Base-by-base conservation (phyloP, 371 early-diverging fungal species). In the Actinomucor elegans region DNA sequence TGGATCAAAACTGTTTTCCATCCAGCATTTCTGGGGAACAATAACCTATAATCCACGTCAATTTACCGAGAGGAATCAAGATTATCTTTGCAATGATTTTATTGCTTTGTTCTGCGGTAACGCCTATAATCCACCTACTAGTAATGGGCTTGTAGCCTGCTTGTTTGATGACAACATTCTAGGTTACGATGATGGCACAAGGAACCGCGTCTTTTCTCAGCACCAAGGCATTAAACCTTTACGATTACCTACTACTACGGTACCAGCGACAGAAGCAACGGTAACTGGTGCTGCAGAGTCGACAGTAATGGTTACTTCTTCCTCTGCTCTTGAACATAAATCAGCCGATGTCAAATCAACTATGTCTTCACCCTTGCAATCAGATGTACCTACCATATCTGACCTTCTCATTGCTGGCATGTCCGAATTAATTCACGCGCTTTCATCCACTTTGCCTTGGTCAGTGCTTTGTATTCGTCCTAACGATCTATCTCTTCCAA, bases 381-480 rank as follows among this genome's bases (percentile, higher is more conserved):
- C 55, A 0, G 50, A 66, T 52, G 55, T 60, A 9, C 38, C 45
- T 1, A 72, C 69, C 2, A 55, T 71, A 2, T 57, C 85, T 12
- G 81, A 85, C 2, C 87, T 92, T 10, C 29, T 73, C n/a, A 41
- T 56, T 2, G 27, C 47, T 15, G 70, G 89, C 5, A 70, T 92
- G 8, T 67, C 79, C 18, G 89, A 91, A 52, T 65, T 95, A 12
- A 75, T 90, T 8, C 85, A 86, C 14, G 81, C 88, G 10, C 69
- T 95, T 14, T 80, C 79, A 20, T 26, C 28, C 7, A 53, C 53
- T 2, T 77, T 83, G 29, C 75, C 90, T 10, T 96, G 95, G 96
- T 90, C 85, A 61, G 74, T 95, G 27, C 64, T 91, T 55, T 92
- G 92, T 73, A 68, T 97, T 38, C 78, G 81, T 31, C 88, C 91